These are phyloP conservation scores for Yamadazyma triangularis DNA, from an alignment of 1,139 yeast species.

Conservation along the genomic window DNA sequence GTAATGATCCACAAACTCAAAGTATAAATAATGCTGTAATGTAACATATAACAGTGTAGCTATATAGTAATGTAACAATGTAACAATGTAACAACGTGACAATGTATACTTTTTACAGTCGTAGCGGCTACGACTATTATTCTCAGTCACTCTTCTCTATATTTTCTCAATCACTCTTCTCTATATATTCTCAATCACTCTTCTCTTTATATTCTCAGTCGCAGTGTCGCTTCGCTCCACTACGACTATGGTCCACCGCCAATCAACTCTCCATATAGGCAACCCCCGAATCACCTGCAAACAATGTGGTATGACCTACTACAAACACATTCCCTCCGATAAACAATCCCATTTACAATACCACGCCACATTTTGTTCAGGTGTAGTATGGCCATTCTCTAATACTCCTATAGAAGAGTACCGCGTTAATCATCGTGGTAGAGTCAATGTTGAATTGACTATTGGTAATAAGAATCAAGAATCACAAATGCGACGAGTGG, in stretches of 20 bases:
- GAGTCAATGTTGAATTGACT: constrained; percentile 10
- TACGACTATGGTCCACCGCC: too few relatives aligned
- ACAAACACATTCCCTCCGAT: constrained; percentile 42
- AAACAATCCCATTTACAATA: constrained; percentile 42
- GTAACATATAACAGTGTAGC: too few relatives aligned
- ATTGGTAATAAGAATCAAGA: constrained; percentile 14
- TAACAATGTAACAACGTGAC: too few relatives aligned
- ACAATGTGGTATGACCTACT: constrained; percentile 60
- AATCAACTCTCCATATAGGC: too few relatives aligned
- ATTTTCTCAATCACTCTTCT: too few relatives aligned
- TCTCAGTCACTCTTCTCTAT: too few relatives aligned
- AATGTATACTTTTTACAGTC: too few relatives aligned
- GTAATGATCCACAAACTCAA: too few relatives aligned
- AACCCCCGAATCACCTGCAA: constrained; percentile 31
- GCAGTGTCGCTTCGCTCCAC: too few relatives aligned
- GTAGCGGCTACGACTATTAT: too few relatives aligned
- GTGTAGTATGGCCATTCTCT: constrained; percentile 38
- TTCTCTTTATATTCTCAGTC: constrained; percentile 4
- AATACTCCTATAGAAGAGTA: not conserved
- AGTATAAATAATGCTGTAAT: too few relatives aligned
- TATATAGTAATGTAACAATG: too few relatives aligned
- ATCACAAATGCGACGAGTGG: constrained; percentile 20
- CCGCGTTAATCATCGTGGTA: not conserved
- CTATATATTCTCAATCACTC: constrained; percentile 2
- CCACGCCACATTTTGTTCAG: constrained; percentile 44